Evolutionary conservation across 2,329 filamentous ascomycete genomes (phyloP).

Genomic region (Xenoacremonium recifei): DNA sequence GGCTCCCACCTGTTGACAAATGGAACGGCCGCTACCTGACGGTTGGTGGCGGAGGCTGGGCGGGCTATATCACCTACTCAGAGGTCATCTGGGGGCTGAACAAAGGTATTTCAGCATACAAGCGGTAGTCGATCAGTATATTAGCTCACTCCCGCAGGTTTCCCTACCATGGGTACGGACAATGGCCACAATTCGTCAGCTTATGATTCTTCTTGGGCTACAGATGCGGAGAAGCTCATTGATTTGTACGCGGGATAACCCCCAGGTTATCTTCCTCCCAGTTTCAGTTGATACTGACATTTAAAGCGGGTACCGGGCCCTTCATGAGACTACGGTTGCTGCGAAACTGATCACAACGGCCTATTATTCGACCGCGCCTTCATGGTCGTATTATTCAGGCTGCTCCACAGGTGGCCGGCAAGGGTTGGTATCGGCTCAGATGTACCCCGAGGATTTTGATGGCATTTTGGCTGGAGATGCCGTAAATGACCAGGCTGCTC

Average conservation of each 20-base stretch:
- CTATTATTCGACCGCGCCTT: slow-evolving; percentile 42
- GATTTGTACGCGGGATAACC: too few relatives aligned
- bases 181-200: slow-evolving; percentile 48
- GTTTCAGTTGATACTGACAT: too few relatives aligned
- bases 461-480: slow-evolving; percentile 45
- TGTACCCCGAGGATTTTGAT: slow-evolving; percentile 56
- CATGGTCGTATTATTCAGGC: slow-evolving; percentile 54
- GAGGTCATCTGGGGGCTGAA: too few relatives aligned
- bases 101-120: too few relatives aligned
- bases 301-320: slow-evolving; percentile 30
- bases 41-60: too few relatives aligned
- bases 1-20: too few relatives aligned
- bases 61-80: too few relatives aligned
- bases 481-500: too few relatives aligned
- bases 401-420: slow-evolving; percentile 61
- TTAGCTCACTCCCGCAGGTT: too few relatives aligned
- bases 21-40: too few relatives aligned
- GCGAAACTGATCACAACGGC: slow-evolving; percentile 46
- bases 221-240: slow-evolving; percentile 34
- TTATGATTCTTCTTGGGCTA: slow-evolving; percentile 22
- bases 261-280: too few relatives aligned
- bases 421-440: slow-evolving; percentile 52
- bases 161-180: slow-evolving; percentile 48
- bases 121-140: too few relatives aligned
- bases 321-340: slow-evolving; percentile 47